phyloP scores from a whole-genome alignment of 1,139 yeast genomes.

The Sugiyamaella paludigena region DNA sequence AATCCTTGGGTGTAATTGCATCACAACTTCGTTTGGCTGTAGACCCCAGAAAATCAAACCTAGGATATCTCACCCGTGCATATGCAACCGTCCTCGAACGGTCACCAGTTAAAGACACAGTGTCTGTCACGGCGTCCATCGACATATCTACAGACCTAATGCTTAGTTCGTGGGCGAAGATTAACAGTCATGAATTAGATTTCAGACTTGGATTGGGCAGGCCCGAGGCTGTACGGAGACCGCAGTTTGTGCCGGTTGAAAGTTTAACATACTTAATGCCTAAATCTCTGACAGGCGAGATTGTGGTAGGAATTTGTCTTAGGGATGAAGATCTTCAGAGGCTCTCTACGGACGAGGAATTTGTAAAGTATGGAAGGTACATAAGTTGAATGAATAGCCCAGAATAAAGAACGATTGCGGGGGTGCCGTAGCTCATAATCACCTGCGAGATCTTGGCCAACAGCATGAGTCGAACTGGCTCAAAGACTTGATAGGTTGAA shows the following conservation, averaged over 20 bases:
- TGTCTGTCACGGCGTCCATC: slow-evolving; percentile 13
- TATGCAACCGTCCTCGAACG: slow-evolving; percentile 12
- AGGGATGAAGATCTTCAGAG: slow-evolving; percentile 15
- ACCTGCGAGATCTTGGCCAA: no score
- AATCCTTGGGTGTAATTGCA: slow-evolving; percentile 20
- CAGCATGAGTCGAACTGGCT: no score
- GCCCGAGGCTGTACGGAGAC: slow-evolving; percentile 21
- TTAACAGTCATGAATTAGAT: slow-evolving; percentile 16
- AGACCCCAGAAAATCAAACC: slow-evolving; percentile 11
- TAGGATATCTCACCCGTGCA: slow-evolving; percentile 11
- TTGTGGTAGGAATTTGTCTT: slow-evolving; percentile 15
- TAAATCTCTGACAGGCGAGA: slow-evolving; percentile 18
- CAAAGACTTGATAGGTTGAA: no score
- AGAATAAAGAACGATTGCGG: no score
- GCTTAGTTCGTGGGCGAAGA: slow-evolving; percentile 25
- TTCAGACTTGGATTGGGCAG: slow-evolving; percentile 21
- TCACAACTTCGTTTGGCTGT: slow-evolving; percentile 15
- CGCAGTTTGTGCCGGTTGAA: slow-evolving; percentile 20
- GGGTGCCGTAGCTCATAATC: no score
- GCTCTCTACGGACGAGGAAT: slow-evolving; percentile 11
- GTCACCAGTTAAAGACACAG: slow-evolving; percentile 6
- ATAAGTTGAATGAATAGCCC: no score
- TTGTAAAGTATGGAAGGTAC: slow-evolving; percentile 4
- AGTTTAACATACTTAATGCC: slow-evolving; percentile 21
- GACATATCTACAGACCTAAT: slow-evolving; percentile 14